These are phyloP conservation scores for Lanmaoa pseudosensibilis DNA, from an alignment of 768 basidiomycete species.

Conservation along the genomic window DNA sequence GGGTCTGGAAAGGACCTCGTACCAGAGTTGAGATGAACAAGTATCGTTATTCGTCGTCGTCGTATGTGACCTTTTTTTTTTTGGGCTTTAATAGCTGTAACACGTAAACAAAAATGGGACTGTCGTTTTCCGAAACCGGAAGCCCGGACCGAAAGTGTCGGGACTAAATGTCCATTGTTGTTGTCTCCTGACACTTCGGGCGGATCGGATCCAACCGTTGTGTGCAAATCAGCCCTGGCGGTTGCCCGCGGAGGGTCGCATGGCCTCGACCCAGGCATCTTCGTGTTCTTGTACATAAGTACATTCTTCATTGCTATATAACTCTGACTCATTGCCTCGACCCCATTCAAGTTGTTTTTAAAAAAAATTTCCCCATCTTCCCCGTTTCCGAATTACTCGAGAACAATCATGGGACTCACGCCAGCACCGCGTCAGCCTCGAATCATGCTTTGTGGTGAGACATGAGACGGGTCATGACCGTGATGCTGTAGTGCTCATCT, in stretches of 20 bases:
- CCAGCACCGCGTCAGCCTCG: constrained; percentile 22
- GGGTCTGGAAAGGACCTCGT: constrained; percentile 68
- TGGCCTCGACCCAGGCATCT: no score
- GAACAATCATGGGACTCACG: no score
- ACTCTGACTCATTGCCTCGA: background rate
- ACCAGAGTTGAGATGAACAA: constrained; percentile 40
- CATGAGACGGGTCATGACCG: background rate
- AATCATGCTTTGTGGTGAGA: constrained; percentile 38
- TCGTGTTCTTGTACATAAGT: background rate
- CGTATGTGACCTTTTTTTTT: no score
- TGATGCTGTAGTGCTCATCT: background rate
- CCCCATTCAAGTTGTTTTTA: no score
- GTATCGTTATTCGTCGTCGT: no score
- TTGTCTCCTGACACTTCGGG: no score
- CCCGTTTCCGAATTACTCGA: background rate
- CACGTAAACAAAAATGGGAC: no score
- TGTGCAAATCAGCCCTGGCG: no score
- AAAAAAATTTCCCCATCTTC: no score
- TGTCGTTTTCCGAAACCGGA: background rate
- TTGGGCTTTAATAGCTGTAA: no score
- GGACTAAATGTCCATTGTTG: background rate
- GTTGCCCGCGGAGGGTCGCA: no score
- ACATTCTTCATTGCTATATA: background rate
- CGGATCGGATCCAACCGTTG: no score
- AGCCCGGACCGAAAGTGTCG: background rate